These are phyloP conservation scores for Vigna angularis DNA, from an alignment of 306 rosid species.

Conservation along the genomic window DNA sequence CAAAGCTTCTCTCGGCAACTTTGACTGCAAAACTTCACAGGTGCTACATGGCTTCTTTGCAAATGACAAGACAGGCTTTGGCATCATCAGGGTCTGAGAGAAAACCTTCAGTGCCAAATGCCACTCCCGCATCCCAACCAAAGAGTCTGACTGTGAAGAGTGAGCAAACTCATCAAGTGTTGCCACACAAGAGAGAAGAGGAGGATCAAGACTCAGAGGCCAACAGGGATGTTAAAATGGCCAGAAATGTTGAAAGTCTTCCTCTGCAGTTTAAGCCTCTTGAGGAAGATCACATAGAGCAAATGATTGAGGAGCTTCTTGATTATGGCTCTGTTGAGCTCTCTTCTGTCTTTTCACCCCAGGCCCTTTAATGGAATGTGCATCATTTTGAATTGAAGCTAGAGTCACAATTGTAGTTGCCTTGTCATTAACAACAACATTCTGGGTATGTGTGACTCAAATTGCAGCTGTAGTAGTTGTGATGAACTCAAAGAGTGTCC, in stretches of 20 bases:
- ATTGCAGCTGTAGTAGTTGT: not conserved
- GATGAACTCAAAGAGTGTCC: not conserved
- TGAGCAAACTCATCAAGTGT: slow-evolving; percentile 1
- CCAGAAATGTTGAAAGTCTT: slow-evolving; percentile 52
- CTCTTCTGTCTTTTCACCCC: slow-evolving; percentile 54
- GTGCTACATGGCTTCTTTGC: slow-evolving; percentile 88
- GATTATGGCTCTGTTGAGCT: slow-evolving; percentile 86
- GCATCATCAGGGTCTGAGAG: slow-evolving; percentile 54
- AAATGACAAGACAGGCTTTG: slow-evolving; percentile 59
- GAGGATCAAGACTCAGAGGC: slow-evolving; percentile 46
- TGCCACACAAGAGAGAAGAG: slow-evolving; percentile 46
- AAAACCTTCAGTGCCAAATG: slow-evolving; percentile 20
- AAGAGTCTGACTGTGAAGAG: slow-evolving; percentile 36
- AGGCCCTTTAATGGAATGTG: slow-evolving; percentile 36
- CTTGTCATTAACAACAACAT: not conserved
- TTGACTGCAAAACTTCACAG: slow-evolving; percentile 85
- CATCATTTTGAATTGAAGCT: not conserved
- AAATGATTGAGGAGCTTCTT: slow-evolving; percentile 90
- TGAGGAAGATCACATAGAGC: slow-evolving; percentile 88
- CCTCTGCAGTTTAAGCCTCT: slow-evolving; percentile 59
- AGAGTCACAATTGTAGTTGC: not conserved
- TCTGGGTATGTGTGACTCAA: not conserved
- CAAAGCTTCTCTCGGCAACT: slow-evolving; percentile 89
- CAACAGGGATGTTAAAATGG: slow-evolving; percentile 55
- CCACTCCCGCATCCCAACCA: slow-evolving; percentile 21